A percentile compares a stretch with the other conserved stretches of the same genome.
These are phyloP conservation scores for Magnusiomyces clavatus DNA, from an alignment of 1,139 yeast genomes.

Conservation along the genomic window DNA sequence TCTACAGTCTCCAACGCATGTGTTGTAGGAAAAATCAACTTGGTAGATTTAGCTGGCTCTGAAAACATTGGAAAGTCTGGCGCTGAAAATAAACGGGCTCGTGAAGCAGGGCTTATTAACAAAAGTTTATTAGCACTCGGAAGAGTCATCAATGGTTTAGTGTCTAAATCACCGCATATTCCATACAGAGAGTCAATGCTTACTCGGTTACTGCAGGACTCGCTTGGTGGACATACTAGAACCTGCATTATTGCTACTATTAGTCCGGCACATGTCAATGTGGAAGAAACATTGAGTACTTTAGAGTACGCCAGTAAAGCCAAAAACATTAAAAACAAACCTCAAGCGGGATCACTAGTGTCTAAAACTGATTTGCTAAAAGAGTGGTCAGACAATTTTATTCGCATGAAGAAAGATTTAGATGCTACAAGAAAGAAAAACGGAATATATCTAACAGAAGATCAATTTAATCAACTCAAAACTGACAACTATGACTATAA, in stretches of 20 bases:
- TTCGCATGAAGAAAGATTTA: slow-evolving; percentile 54
- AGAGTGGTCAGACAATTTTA: slow-evolving; percentile 47
- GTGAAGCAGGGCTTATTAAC: slow-evolving; percentile 85
- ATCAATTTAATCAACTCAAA: slow-evolving; percentile 39
- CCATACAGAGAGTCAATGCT: slow-evolving; percentile 84
- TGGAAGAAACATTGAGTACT: slow-evolving; percentile 76
- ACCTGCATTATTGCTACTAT: slow-evolving; percentile 76
- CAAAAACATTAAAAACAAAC: slow-evolving; percentile 66
- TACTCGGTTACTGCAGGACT: slow-evolving; percentile 71
- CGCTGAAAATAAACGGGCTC: slow-evolving; percentile 66
- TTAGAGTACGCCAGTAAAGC: slow-evolving; percentile 78
- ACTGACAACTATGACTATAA: slow-evolving; percentile 6
- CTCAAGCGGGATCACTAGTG: slow-evolving; percentile 51
- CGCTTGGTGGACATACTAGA: slow-evolving; percentile 75
- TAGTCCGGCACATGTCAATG: slow-evolving; percentile 65
- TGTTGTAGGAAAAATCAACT: slow-evolving; percentile 52
- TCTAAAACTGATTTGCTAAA: slow-evolving; percentile 44
- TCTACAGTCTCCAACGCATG: slow-evolving; percentile 32
- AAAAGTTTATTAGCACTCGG: slow-evolving; percentile 79
- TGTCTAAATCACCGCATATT: slow-evolving; percentile 53
- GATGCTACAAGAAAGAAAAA: slow-evolving; percentile 54
- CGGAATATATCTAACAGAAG: slow-evolving; percentile 56
- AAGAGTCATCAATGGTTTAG: slow-evolving; percentile 69
- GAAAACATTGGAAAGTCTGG: slow-evolving; percentile 77
- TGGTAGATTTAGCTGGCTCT: slow-evolving; percentile 87